Base-by-base conservation (phyloP, 148 eudicot genomes). In the Rhododendron ferrugineum region DNA sequence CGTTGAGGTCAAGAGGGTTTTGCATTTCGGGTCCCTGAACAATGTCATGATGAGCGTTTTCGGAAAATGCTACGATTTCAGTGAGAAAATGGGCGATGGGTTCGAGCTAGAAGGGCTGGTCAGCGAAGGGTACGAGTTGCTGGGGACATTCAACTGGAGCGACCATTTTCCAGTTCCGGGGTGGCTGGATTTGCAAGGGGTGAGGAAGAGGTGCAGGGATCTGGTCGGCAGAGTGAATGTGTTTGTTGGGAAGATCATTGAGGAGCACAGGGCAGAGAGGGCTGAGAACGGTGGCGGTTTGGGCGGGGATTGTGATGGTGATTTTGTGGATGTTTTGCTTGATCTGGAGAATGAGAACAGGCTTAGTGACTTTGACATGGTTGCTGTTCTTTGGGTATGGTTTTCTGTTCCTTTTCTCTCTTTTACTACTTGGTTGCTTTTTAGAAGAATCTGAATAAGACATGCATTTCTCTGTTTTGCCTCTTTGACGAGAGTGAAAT, bases 291-390 rank as follows among this genome's bases (percentile, higher is more conserved):
- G 18, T 7, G 46, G 2, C 40, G 80, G 4, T 26, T 58, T 26
- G 36, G 89, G 26, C 30, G 90, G 82, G 80, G 93, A 94, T 16
- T 78, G 83, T 6, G 79, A 79, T 15, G 89, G 90, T 78, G 99
- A 96, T 56, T 97, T 97, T 85, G 98, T 97, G 34, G 96, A 95
- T 88, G 98, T 97, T 3, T 91, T 97, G 84, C 93, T 97, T 82
- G 96, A 93, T 82, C 86, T 95, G 89, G 96, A 92, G 80, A 90
- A 90, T 1, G 98, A 94, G 73, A 89, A 90, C n/a, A n/a, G n/a
- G n/a, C n/a, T n/a, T n/a, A n/a, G n/a, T n/a, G n/a, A n/a, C n/a
- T n/a, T n/a, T n/a, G n/a, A n/a, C n/a, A n/a, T n/a, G n/a, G n/a
- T n/a, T n/a, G n/a, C n/a, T n/a, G n/a, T n/a, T n/a, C n/a, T n/a